Base-by-base conservation (phyloP, 148 eudicot genomes). In the Rhododendron griersonianum region DNA sequence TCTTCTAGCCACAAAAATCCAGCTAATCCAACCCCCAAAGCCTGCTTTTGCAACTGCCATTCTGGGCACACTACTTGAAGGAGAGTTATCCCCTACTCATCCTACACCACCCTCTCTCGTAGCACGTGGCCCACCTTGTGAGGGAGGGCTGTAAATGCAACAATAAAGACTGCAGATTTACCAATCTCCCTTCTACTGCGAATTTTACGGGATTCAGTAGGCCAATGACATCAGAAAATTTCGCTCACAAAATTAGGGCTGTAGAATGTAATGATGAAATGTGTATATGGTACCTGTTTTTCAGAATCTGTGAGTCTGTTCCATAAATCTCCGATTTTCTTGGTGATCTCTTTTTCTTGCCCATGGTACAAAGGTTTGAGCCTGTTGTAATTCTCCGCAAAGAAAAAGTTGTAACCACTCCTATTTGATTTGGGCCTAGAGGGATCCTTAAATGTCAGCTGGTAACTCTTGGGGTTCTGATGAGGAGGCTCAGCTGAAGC, bases 301-400 rank as follows among this genome's bases (percentile, higher is more conserved):
- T 94, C 96, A 57, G 91, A 89, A 82, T 90, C 95, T n/a, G 95
- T 86, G 55, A 91, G 86, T 67, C 88, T 88, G 88, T 85, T 92
- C 94, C 93, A 91, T 47, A 90, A 77, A 77, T 85, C 87, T 48
- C 91, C 95, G 86, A 92, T 93, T 67, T 87, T 89, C 84, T 92
- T 91, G 87, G 90, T 88, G 39, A 91, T 88, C 53, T 87, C 86
- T 87, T 87, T 91, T 85, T 89, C 95, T 83, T 91, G 92, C 25
- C 94, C 96, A 73, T 88, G 89, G 84, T 90, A 87, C 16, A 81
- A 85, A 87, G 93, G 93, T 84, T 90, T 91, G 57, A 92, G 83
- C 73, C 85, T 87, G 61, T 89, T 89, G 81, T 92, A 91, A 65
- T 91, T 89, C 86, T 92, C 93, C 4, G 89, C 89, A 78, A 89